Base-by-base conservation (phyloP, 176 grass and related monocot species). In the Triticum timopheevii region DNA sequence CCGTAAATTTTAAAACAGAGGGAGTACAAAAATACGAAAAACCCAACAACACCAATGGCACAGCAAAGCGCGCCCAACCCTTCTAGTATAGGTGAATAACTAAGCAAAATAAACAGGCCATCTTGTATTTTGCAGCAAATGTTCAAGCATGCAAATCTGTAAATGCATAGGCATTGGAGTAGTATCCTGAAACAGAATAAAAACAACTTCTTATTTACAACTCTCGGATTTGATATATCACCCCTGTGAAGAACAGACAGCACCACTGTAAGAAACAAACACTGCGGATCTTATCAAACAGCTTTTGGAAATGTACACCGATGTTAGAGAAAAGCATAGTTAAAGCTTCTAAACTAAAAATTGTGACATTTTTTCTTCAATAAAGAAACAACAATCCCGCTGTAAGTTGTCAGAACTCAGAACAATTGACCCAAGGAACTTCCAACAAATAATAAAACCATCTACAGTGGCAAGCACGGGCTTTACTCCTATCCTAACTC, bases 321-420 rank as follows among this genome's bases (percentile, higher is more conserved):
- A 88, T 64, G 34, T 74, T 76, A 52, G 1, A 66, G 34, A 54
- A 76, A 77, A 40, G 2, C 44, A 0, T 54, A 54, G n/a, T 47
- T 7, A 54, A 50, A 81, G 77, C 81, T 84, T 84, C 81, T 40
- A 62, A 70, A 76, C 62, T 84, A 80, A 74, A 84, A 64, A 82
- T 86, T 82, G 59, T 56, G 88, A 69, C 54, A 66, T 66, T 62
- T 87, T 88, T 77, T 52, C 73, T 50, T 64, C 82, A 78, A 85
- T 35, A 88, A 70, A 77, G 62, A 85, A 84, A 84, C 42, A 77
- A 33, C 71, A 85, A 81, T 65, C 30, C 71, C 24, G 15, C 82
- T 85, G 70, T 91, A 82, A 76, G 82, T 77, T 62, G 42, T 85
- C 65, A 73, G 77, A 77, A 88, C 82, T 81, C 65, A 72, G 82